phyloP scores from a whole-genome alignment of 371 early-diverging fungal genomes.

The Lichtheimia ornata region DNA sequence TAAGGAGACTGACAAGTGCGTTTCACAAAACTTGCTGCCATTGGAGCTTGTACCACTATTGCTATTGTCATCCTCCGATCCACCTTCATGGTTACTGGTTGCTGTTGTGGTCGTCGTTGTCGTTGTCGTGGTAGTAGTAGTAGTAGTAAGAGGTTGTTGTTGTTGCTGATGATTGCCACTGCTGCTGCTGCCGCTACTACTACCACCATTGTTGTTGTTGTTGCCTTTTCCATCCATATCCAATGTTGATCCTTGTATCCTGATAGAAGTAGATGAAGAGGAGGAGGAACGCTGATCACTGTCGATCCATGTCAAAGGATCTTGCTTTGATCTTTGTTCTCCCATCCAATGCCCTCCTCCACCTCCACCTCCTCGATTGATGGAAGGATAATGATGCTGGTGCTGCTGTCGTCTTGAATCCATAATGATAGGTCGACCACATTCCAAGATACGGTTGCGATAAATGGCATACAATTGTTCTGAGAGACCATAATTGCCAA shows the following conservation, averaged over 20 bases:
- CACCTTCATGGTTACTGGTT: background rate
- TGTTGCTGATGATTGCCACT: background rate
- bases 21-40: conserved; percentile 17
- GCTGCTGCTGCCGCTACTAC: background rate
- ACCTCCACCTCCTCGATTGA: too few relatives aligned
- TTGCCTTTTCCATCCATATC: background rate
- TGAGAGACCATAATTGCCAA: conserved; percentile 42
- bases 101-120: background rate
- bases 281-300: conserved; percentile 16
- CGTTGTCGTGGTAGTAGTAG: background rate
- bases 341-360: too few relatives aligned
- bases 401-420: background rate
- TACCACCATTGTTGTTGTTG: background rate
- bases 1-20: conserved; percentile 17
- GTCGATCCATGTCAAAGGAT: conserved; percentile 27
- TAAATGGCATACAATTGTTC: conserved; percentile 54
- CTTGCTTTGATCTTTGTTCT: background rate
- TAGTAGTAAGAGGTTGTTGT: too few relatives aligned
- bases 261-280: background rate
- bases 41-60: conserved; percentile 4
- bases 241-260: too few relatives aligned
- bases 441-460: conserved; percentile 48
- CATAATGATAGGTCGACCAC: conserved; percentile 31
- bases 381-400: too few relatives aligned
- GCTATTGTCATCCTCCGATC: background rate